Evolutionary conservation across 2,329 filamentous ascomycete genomes (phyloP).

Genomic region (Basipetospora chlamydospora): DNA sequence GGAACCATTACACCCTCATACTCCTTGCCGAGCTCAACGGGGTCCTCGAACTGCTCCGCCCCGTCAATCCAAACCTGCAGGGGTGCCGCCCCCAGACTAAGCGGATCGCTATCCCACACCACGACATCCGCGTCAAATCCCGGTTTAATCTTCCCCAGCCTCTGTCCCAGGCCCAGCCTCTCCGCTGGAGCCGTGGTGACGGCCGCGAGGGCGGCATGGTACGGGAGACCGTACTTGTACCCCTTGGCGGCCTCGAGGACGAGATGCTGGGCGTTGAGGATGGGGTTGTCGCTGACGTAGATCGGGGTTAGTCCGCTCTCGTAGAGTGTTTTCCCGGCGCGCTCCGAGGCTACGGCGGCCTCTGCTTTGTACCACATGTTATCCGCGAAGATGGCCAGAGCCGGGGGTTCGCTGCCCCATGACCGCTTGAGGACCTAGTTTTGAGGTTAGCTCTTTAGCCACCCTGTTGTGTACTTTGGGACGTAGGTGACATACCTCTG

Average conservation of each 20-base stretch:
- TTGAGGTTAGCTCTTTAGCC: background rate
- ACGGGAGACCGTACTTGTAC: slow-evolving; percentile 44
- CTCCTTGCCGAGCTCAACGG: slow-evolving; percentile 39
- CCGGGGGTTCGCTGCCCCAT: slow-evolving; percentile 37
- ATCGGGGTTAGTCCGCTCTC: slow-evolving; percentile 50
- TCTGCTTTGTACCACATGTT: slow-evolving; percentile 62
- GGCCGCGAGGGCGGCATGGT: slow-evolving; percentile 41
- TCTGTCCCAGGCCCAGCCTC: slow-evolving; percentile 38
- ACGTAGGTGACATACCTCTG: slow-evolving; percentile 31
- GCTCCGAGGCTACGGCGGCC: slow-evolving; percentile 48
- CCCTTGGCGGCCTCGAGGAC: slow-evolving; percentile 49
- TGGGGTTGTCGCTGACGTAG: slow-evolving; percentile 56
- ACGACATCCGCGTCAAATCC: slow-evolving; percentile 48
- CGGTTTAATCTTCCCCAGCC: slow-evolving; percentile 45
- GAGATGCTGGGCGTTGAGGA: slow-evolving; percentile 55
- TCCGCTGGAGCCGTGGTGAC: slow-evolving; percentile 46
- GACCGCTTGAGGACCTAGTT: slow-evolving; percentile 37
- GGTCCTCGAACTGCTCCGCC: slow-evolving; percentile 37
- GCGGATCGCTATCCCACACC: slow-evolving; percentile 48
- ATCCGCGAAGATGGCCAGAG: slow-evolving; percentile 52
- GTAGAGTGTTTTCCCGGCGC: slow-evolving; percentile 50
- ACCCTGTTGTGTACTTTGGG: background rate
- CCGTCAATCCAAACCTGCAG: slow-evolving; percentile 52
- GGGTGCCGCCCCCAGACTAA: slow-evolving; percentile 43
- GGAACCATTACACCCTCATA: slow-evolving; percentile 21